Evolutionary conservation across 352 stramenopile species (phyloP), one percentile per base, ranked within the genome.

Genomic region (Pseudoperonospora humuli): DNA sequence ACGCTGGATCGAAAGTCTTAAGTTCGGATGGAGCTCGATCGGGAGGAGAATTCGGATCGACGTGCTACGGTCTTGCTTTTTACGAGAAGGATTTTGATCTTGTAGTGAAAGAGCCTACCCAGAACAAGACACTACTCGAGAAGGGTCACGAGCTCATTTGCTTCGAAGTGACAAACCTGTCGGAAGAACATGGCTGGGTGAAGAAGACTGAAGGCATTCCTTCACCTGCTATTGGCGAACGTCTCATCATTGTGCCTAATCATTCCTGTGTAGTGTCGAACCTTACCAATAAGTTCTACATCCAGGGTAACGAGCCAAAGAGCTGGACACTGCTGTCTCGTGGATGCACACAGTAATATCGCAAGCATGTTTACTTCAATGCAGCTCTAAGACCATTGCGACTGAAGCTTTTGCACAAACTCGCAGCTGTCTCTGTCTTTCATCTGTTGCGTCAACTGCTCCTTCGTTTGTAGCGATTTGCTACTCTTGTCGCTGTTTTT

Each of bases 141-240:
- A 54, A 76, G 26, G 73, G 60, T 15, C 36, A 69, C 3, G 51
- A 68, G 9, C 23, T 78, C 14, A 51, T 69, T 28, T 84, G 73
- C 57, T 88, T 81, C 45, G 63, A 84, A 23, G 25, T 88, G 11
- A 71, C 72, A 27, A 86, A 78, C 31, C 54, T 88, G 17, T 88
- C 73, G 31, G 76, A 88, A 49, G 76, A 88, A 39, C 76, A 88
- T 27, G 70, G 73, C 13, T 88, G 76, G 76, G 25, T 81, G 27
- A 63, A 81, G 50, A 64, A 76, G 27, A 54, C 73, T 5, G 68
- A 82, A 7, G 70, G 73, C 11, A 64, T 78, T 25, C 44, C 61
- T 7, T 54, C 60, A 0, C 73, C 76, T 0, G 35, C 54, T 5
- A 82, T 88, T 23, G 73, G 76, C 24, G 43, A 70, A 29, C 66